Evolutionary conservation across 352 stramenopile genomes (phyloP).

Genomic region (Phytopythium kandeliae): DNA sequence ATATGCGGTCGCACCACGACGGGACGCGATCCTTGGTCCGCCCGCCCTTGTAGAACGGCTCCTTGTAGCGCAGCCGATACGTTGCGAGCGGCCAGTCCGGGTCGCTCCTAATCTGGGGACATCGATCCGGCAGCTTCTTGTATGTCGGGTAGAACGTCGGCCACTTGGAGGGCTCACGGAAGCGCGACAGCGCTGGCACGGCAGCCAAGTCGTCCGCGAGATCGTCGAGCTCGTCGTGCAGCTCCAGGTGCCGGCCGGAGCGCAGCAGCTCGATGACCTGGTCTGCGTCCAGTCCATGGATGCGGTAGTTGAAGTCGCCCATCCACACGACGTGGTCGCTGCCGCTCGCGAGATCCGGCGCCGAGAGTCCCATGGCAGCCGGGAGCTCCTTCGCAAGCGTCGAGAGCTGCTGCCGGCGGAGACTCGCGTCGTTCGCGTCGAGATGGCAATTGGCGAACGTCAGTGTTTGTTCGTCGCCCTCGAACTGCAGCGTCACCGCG

Average conservation of each 20-base stretch:
- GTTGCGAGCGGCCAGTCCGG: constrained; percentile 68
- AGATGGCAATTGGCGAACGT: constrained; percentile 86
- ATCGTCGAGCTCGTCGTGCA: constrained; percentile 84
- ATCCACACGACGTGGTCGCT: constrained; percentile 90
- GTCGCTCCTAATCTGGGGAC: constrained; percentile 50
- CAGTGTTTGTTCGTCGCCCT: constrained; percentile 74
- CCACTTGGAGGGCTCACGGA: constrained; percentile 79
- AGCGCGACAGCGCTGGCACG: constrained; percentile 74
- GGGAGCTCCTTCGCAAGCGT: constrained; percentile 74
- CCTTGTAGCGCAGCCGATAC: constrained; percentile 83
- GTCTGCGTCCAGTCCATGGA: constrained; percentile 65
- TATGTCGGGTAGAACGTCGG: constrained; percentile 88
- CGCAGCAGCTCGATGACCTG: constrained; percentile 80
- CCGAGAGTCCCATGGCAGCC: constrained; percentile 72
- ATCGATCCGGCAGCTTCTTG: constrained; percentile 81
- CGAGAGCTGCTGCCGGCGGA: constrained; percentile 79
- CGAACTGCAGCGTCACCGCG: constrained; percentile 62
- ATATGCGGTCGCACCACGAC: constrained; percentile 82
- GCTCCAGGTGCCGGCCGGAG: constrained; percentile 60
- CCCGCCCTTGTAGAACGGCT: constrained; percentile 87
- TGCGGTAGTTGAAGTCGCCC: constrained; percentile 87
- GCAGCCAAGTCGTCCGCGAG: constrained; percentile 73
- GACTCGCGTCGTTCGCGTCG: constrained; percentile 71
- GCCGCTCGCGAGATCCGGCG: constrained; percentile 80
- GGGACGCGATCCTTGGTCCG: constrained; percentile 88